These are phyloP conservation scores for Pleurozium schreberi DNA, from an alignment of 225 moss, liverwort and hornwort genomes.

Conservation along the genomic window DNA sequence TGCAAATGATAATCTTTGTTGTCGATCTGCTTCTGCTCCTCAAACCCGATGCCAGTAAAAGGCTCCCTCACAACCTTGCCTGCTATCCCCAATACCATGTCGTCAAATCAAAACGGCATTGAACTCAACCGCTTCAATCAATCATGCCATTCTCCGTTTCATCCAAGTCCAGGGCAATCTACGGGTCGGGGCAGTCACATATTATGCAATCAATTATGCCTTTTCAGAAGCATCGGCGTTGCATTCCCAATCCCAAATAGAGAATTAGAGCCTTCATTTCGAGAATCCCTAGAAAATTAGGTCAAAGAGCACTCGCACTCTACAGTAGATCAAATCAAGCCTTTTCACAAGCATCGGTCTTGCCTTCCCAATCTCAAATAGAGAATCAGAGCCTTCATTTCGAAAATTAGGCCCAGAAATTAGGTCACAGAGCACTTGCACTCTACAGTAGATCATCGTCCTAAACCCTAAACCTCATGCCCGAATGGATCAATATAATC, in stretches of 20 bases:
- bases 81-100: not conserved
- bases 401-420: not conserved
- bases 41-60: slow-evolving; percentile 36
- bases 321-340: no score
- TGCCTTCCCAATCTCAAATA: not conserved
- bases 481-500: not conserved
- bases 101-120: not conserved
- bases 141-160: not conserved
- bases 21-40: slow-evolving; percentile 41
- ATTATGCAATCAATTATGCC: not conserved
- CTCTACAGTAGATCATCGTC: not conserved
- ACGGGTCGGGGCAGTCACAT: not conserved
- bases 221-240: not conserved
- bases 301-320: not conserved
- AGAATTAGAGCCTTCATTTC: not conserved
- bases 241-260: not conserved
- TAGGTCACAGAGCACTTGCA: not conserved
- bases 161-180: not conserved
- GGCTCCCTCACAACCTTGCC: slow-evolving; percentile 32
- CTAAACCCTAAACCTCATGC: not conserved
- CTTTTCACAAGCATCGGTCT: not conserved
- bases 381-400: not conserved
- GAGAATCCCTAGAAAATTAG: not conserved
- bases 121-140: not conserved
- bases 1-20: slow-evolving; percentile 27